phyloP scores from a whole-genome alignment of 257 asterid genomes.

The Jacaranda copaia region DNA sequence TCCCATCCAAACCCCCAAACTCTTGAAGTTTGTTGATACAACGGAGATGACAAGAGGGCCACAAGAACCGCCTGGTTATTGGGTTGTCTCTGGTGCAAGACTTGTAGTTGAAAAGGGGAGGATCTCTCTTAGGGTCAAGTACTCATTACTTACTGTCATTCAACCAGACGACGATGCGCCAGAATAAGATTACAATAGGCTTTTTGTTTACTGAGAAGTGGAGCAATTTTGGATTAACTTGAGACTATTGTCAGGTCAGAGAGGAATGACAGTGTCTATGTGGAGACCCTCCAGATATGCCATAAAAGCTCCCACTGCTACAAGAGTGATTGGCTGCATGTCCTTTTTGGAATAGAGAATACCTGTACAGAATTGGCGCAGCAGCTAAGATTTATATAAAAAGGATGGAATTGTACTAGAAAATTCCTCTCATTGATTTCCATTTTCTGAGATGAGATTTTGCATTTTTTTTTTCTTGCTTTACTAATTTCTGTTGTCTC shows the following conservation, averaged over 20 bases:
- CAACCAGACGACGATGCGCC: conserved; percentile 75
- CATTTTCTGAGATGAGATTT: background rate
- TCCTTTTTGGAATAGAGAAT: conserved; percentile 1
- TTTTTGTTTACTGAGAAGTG: conserved; percentile 21
- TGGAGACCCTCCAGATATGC: background rate
- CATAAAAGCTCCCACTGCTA: background rate
- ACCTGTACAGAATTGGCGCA: conserved; percentile 30
- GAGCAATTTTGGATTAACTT: conserved; percentile 17
- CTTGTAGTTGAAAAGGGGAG: conserved; percentile 91
- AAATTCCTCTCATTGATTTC: background rate
- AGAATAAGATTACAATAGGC: conserved; percentile 39
- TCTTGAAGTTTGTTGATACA: conserved; percentile 86
- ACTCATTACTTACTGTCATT: conserved; percentile 74
- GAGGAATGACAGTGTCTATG: background rate
- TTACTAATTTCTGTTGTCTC: background rate
- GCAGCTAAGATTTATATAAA: conserved; percentile 7
- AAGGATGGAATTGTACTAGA: conserved; percentile 16
- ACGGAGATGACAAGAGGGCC: conserved; percentile 97
- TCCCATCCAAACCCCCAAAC: conserved; percentile 76
- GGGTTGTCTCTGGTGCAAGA: conserved; percentile 98
- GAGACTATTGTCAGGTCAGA: conserved; percentile 7
- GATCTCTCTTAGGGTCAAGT: conserved; percentile 84
- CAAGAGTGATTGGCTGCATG: conserved; percentile 17
- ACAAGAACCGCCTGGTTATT: conserved; percentile 93
- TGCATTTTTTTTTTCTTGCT: background rate